These are phyloP conservation scores for Acacia pycnantha DNA, from an alignment of 331 rosid species.

Conservation along the genomic window DNA sequence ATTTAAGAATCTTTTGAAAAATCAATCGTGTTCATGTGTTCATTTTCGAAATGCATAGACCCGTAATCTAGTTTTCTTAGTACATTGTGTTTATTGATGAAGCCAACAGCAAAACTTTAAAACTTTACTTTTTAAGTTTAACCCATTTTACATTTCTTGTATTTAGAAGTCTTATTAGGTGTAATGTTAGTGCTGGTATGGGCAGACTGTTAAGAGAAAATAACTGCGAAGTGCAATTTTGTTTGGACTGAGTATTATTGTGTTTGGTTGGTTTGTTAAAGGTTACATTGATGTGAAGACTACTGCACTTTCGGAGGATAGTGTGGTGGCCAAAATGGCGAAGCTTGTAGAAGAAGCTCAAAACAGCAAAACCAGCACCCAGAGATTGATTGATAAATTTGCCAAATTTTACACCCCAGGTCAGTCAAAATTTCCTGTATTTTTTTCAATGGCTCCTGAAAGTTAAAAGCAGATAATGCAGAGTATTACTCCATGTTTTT, in stretches of 20 bases:
- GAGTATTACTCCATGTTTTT: not conserved
- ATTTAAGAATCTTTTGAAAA: too few species aligned
- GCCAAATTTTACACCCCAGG: conserved; percentile 92
- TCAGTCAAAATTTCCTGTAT: conserved; percentile 20
- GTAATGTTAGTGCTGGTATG: not conserved
- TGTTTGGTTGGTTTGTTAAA: conserved; percentile 25
- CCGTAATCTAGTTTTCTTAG: not conserved
- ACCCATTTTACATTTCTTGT: not conserved
- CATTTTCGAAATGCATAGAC: not conserved
- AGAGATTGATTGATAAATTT: conserved; percentile 79
- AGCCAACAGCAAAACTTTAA: not conserved
- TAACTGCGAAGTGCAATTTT: not conserved
- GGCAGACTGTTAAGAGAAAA: not conserved
- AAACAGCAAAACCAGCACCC: conserved; percentile 75
- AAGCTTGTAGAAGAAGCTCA: conserved; percentile 96
- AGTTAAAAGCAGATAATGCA: not conserved
- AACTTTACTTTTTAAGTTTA: not conserved
- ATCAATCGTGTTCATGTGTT: too few species aligned
- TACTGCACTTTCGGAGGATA: conserved; percentile 77
- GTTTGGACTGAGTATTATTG: not conserved
- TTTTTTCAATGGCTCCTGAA: not conserved
- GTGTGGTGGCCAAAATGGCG: conserved; percentile 91
- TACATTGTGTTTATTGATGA: not conserved
- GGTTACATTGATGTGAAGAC: conserved; percentile 88
- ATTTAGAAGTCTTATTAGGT: not conserved